A percentile compares a stretch with the other conserved stretches of the same genome.
Evolutionary conservation across 176 grass and related monocot genomes (phyloP).

Genomic region (Eleusine coracana): DNA sequence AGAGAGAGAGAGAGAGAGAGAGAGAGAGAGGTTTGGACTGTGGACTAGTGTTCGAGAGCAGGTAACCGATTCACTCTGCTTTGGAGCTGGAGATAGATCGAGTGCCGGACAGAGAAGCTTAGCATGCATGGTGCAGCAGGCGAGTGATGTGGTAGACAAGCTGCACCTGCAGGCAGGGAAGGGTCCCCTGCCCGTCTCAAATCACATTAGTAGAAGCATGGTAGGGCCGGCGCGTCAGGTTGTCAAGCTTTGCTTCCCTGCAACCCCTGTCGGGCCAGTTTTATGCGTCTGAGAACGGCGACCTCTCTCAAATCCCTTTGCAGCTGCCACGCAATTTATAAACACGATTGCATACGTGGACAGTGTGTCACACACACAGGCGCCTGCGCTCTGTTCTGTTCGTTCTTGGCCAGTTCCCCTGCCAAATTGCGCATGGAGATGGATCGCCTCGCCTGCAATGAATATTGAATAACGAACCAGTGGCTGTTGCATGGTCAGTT

Average conservation of each 20-base stretch:
- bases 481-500: too few species aligned
- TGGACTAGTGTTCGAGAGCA: not conserved
- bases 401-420: not conserved
- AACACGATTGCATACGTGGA: not conserved
- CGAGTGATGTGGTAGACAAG: not conserved
- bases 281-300: conserved; percentile 16
- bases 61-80: not conserved
- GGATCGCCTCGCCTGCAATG: not conserved
- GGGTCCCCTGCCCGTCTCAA: not conserved
- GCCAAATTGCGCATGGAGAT: not conserved
- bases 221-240: conserved; percentile 8
- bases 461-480: not conserved
- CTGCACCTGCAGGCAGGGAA: not conserved
- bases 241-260: conserved; percentile 4
- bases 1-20: not conserved
- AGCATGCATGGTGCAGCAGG: not conserved
- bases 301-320: conserved; percentile 13
- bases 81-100: not conserved
- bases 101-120: not conserved
- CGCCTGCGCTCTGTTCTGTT: not conserved
- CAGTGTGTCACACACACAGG: not conserved
- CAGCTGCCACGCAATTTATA: not conserved
- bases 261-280: conserved; percentile 41
- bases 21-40: not conserved
- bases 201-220: conserved; percentile 24